These are phyloP conservation scores for Monosporascus sp. DNA, from an alignment of 2,329 filamentous ascomycete genomes.

Conservation along the genomic window DNA sequence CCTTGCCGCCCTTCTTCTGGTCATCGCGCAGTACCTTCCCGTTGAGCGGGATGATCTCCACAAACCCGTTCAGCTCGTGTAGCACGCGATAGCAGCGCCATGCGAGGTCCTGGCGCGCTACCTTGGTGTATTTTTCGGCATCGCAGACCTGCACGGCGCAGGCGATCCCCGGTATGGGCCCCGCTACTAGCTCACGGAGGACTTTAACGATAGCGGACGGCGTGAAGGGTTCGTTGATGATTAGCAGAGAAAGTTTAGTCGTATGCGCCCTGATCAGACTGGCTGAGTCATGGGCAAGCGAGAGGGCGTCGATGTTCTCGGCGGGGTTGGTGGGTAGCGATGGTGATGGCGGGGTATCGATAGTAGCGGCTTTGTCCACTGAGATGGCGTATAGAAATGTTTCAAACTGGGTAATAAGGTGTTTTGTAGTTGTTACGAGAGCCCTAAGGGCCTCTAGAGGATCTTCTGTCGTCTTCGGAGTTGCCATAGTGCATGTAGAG, in stretches of 20 bases:
- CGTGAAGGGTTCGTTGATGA: constrained; percentile 83
- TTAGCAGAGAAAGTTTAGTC: constrained; percentile 81
- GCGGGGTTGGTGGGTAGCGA: constrained; percentile 5
- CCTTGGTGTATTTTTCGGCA: constrained; percentile 54
- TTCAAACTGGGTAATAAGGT: constrained; percentile 39
- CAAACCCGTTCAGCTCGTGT: constrained; percentile 55
- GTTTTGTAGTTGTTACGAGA: constrained; percentile 32
- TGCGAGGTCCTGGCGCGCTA: constrained; percentile 60
- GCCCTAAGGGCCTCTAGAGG: constrained; percentile 34
- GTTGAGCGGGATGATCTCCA: constrained; percentile 55
- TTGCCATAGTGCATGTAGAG: constrained; percentile 1
- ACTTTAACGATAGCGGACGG: constrained; percentile 68
- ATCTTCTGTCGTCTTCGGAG: constrained; percentile 7
- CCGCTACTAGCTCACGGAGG: constrained; percentile 65
- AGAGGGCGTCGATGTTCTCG: constrained; percentile 52
- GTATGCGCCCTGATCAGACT: constrained; percentile 74
- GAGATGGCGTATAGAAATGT: constrained; percentile 36
- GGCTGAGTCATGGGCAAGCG: constrained; percentile 67
- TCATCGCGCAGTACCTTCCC: constrained; percentile 47
- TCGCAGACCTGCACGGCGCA: constrained; percentile 64
- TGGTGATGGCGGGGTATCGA: constrained; percentile 10
- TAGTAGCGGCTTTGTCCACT: constrained; percentile 18
- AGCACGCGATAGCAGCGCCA: constrained; percentile 56
- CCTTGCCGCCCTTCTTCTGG: constrained; percentile 42
- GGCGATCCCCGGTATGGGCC: constrained; percentile 70